phyloP scores from a whole-genome alignment of 768 basidiomycete species.

The Psilocybe subaeruginosa region DNA sequence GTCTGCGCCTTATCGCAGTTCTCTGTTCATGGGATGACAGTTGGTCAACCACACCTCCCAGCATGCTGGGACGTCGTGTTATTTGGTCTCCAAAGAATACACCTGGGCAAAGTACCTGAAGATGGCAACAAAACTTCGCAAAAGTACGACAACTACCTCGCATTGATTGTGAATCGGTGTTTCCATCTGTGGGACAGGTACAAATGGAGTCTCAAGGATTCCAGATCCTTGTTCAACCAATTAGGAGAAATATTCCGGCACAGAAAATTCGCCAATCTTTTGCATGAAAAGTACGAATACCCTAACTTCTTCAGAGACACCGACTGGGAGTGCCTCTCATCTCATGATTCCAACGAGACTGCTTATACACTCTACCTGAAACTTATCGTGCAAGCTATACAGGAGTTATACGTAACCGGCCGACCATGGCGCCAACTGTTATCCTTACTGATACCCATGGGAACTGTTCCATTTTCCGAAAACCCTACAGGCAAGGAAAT shows the following conservation, averaged over 20 bases:
- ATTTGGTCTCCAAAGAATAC: constrained; percentile 59
- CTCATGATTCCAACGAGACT: constrained; percentile 59
- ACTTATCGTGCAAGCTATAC: constrained; percentile 68
- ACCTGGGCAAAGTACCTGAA: constrained; percentile 44
- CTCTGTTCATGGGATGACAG: constrained; percentile 49
- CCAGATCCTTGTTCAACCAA: constrained; percentile 52
- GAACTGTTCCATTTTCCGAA: constrained; percentile 66
- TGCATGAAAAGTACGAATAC: constrained; percentile 62
- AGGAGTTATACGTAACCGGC: constrained; percentile 30
- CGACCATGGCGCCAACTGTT: constrained; percentile 56
- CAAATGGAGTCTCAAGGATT: constrained; percentile 70
- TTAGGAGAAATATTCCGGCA: constrained; percentile 76
- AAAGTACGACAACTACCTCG: constrained; percentile 73
- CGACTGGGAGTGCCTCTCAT: constrained; percentile 55
- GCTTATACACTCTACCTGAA: constrained; percentile 84
- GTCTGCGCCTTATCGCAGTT: constrained; percentile 83
- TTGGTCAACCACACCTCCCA: constrained; percentile 38
- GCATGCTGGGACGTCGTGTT: constrained; percentile 71
- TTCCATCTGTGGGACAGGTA: constrained; percentile 75
- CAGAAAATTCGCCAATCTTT: constrained; percentile 75
- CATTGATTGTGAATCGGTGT: constrained; percentile 70
- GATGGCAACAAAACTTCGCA: constrained; percentile 43
- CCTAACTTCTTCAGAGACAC: constrained; percentile 68
- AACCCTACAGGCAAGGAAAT: constrained; percentile 55
- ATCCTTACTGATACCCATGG: constrained; percentile 72